Evolutionary conservation across 2,329 filamentous ascomycete genomes (phyloP).

Genomic region (Pseudogymnoascus sp.): DNA sequence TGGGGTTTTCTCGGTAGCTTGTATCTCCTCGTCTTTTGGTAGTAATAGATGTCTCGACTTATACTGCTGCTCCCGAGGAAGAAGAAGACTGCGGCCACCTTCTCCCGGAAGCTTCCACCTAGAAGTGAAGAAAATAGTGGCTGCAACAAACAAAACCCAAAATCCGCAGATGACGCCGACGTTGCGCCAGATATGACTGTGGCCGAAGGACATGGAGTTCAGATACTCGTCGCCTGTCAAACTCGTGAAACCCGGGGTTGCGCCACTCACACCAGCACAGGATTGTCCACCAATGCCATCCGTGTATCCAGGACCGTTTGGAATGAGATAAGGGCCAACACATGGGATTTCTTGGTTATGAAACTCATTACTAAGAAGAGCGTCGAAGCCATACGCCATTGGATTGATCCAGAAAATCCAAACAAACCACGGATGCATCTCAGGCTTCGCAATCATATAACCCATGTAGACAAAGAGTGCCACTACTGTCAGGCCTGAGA

Average conservation of each 20-base stretch:
- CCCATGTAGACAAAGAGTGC: conserved; percentile 54
- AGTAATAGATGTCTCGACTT: background rate
- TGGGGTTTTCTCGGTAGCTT: conserved; percentile 15
- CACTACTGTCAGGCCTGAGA: conserved; percentile 41
- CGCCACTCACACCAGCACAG: conserved; percentile 52
- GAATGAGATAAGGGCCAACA: conserved; percentile 41
- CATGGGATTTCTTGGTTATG: conserved; percentile 48
- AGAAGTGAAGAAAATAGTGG: conserved; percentile 39
- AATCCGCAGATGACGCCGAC: conserved; percentile 55
- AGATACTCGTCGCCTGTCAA: conserved; percentile 37
- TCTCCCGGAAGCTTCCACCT: background rate
- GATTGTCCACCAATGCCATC: conserved; percentile 31
- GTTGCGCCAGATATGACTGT: conserved; percentile 49
- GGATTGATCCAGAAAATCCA: conserved; percentile 61
- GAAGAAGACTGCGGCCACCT: background rate
- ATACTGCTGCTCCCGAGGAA: background rate
- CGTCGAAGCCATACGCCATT: conserved; percentile 61
- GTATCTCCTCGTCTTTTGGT: conserved; percentile 10
- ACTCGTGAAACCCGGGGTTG: conserved; percentile 19
- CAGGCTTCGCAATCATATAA: conserved; percentile 51
- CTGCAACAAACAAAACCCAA: conserved; percentile 49
- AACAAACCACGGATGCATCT: conserved; percentile 55
- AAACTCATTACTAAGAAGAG: conserved; percentile 63
- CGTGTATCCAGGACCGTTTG: conserved; percentile 38
- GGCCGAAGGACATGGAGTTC: conserved; percentile 42